phyloP scores from a whole-genome alignment of 192 early-diverging fungal species.

The Geranomyces michiganensis region DNA sequence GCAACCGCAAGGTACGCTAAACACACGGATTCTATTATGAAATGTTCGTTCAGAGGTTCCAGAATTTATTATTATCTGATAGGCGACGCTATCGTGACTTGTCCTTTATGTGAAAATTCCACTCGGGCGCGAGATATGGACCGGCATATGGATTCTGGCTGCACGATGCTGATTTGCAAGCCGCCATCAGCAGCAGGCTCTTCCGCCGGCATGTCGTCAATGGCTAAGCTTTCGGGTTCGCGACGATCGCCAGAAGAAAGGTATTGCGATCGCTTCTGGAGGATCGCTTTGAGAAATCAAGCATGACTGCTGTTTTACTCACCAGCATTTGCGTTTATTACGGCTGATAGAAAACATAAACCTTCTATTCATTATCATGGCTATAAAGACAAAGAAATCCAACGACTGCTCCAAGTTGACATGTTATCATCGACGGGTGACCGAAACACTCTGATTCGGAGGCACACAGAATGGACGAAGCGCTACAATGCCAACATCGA shows the following conservation, averaged over 20 bases:
- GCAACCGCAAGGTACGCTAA: conserved; percentile 5
- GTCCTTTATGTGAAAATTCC: conserved; percentile 42
- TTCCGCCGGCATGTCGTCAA: not conserved
- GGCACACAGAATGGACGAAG: conserved; percentile 34
- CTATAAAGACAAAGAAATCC: conserved; percentile 14
- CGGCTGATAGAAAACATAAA: conserved; percentile 1
- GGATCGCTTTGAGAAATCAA: not conserved
- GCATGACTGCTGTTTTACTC: too few relatives aligned
- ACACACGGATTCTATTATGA: not conserved
- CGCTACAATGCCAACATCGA: conserved; percentile 38
- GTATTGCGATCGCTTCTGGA: not conserved
- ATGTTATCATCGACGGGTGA: conserved; percentile 23
- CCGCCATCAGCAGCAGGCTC: not conserved
- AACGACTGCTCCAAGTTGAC: conserved; percentile 25
- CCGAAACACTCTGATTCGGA: conserved; percentile 1
- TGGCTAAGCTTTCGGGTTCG: not conserved
- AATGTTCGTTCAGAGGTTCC: not conserved
- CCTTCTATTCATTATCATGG: conserved; percentile 18
- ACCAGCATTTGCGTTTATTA: too few relatives aligned
- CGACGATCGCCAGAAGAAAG: not conserved
- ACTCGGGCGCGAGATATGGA: conserved; percentile 34
- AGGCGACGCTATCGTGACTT: conserved; percentile 28
- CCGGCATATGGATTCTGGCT: conserved; percentile 43
- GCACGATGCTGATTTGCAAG: not conserved
- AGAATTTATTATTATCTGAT: too few relatives aligned